Conservation (phyloP, 208 protist genomes). For the Herpetomonas tarakana region DNA sequence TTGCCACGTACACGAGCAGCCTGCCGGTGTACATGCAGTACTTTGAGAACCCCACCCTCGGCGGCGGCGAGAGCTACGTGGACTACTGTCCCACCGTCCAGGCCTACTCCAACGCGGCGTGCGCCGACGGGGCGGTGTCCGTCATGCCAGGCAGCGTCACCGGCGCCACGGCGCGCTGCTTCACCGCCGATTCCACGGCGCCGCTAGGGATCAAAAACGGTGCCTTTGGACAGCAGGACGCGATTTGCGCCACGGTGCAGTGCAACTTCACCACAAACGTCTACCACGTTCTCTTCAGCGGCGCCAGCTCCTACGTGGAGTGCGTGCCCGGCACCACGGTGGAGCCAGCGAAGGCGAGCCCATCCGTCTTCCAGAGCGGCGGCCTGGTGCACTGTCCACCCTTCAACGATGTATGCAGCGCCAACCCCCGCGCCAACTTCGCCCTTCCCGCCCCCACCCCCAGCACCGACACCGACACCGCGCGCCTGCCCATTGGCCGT, state of each 20-base stretch:
- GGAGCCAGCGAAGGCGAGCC: no score
- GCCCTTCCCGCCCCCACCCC: no score
- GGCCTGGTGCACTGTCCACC: no score
- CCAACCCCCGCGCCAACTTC: no score
- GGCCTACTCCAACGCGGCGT: constrained; percentile 12
- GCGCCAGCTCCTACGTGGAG: constrained; percentile 3
- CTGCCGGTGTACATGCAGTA: constrained; percentile 38
- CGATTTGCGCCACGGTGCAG: constrained; percentile 20
- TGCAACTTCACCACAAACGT: constrained; percentile 7
- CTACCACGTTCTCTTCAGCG: constrained; percentile 12
- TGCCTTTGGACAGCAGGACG: not conserved
- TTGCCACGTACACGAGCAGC: not conserved
- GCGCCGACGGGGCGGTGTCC: constrained; percentile 7
- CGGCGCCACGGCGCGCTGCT: constrained; percentile 13
- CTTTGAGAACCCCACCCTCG: constrained; percentile 16
- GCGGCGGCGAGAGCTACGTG: constrained; percentile 23
- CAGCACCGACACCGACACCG: no score
- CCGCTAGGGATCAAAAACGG: constrained; percentile 7
- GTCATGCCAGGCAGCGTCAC: constrained; percentile 16
- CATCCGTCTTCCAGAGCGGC: no score
- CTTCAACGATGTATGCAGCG: no score
- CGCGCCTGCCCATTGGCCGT: no score
- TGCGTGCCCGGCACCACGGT: constrained; percentile 11
- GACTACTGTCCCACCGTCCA: constrained; percentile 45
- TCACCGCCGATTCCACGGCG: constrained; percentile 1